Evolutionary conservation across 495 filamentous ascomycete species (phyloP), one percentile per base, ranked within the genome.

Genomic region (Lasiosphaeriaceae sp.): DNA sequence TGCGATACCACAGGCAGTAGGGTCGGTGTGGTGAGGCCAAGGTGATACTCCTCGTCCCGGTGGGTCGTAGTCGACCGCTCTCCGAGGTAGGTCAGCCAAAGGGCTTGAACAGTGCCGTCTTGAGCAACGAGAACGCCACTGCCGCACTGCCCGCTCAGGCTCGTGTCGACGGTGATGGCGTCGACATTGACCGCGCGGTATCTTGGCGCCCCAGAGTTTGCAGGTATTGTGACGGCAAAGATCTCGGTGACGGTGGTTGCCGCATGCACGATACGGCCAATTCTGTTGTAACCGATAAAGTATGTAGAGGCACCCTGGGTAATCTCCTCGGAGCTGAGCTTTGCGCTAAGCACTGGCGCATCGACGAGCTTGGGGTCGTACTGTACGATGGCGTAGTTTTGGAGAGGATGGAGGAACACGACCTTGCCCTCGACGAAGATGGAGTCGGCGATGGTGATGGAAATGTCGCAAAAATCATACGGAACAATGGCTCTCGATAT

Each of bases 261-360:
- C 5, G 92, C 90, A 56, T 97, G 89, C 12, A 96, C 92, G 21
- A 96, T 90, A 29, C 94, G 83, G 55, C 91, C 83, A 60, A 97
- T 97, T 59, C 96, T 88, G 65, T 99, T 99, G 78, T 95, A 96
- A 20, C 94, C 94, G 45, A 99, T 88, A 68, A 99, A 97, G 52
- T 94, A 90, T 0, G 92, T 96, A 43, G 92, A 87, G 35, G 90
- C 87, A 41, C 83, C 83, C 74, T 97, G 95, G 49, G 91, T 93
- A 68, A 97, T 91, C 57, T 81, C 81, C 54, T 91, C 81, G 16
- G 77, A 82, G 64, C 91, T 88, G 49, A 99, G 83, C 65, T 80
- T 88, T 21, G 94, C 93, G 62, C 87, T 92, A 71, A 95, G 79
- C 20, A 99, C 90, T 5, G 95, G 93, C 7, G 95, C 94, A 62